phyloP scores from a whole-genome alignment of 371 early-diverging fungal species.

The Parasitella parasitica region DNA sequence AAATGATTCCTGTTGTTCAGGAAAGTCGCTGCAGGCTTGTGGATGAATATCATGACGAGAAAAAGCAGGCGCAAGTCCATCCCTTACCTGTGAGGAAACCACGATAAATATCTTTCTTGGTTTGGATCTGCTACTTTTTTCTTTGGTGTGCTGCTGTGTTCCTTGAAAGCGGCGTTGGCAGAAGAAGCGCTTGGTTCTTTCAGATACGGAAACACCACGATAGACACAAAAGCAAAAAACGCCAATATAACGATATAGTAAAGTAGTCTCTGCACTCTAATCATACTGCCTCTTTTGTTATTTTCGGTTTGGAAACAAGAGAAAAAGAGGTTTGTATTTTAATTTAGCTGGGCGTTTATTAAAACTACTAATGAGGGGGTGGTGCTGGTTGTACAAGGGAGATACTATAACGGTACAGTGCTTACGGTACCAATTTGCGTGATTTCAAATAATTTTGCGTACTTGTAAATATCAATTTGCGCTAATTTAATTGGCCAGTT shows the following conservation, averaged over 20 bases:
- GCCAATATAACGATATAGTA: constrained; percentile 15
- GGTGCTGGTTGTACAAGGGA: constrained; percentile 3
- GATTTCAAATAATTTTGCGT: not conserved
- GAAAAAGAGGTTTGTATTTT: not conserved
- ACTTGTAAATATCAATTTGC: not conserved
- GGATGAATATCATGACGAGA: not conserved
- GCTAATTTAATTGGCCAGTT: not conserved
- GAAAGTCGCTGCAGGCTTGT: constrained; percentile 22
- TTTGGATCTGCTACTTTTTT: constrained; percentile 6
- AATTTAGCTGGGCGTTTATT: not conserved
- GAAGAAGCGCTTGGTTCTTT: not conserved
- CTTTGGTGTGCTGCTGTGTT: not conserved
- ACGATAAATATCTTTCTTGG: constrained; percentile 27
- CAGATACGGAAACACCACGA: constrained; percentile 8
- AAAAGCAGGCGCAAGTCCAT: no score
- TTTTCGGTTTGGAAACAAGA: not conserved
- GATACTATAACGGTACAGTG: constrained; percentile 2
- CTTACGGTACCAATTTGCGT: not conserved
- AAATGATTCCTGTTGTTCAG: constrained; percentile 47
- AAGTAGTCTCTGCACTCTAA: constrained; percentile 18
- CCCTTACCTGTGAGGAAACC: constrained; percentile 33
- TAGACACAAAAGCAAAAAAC: constrained; percentile 18
- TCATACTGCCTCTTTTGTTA: constrained; percentile 4
- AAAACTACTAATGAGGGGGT: not conserved
- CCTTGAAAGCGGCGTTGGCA: not conserved